Percentiles rank a stretch among this genome's conserved stretches.
Evolutionary conservation across 1,284 basidiomycete species (phyloP).

Genomic region (Boletellus sp.): DNA sequence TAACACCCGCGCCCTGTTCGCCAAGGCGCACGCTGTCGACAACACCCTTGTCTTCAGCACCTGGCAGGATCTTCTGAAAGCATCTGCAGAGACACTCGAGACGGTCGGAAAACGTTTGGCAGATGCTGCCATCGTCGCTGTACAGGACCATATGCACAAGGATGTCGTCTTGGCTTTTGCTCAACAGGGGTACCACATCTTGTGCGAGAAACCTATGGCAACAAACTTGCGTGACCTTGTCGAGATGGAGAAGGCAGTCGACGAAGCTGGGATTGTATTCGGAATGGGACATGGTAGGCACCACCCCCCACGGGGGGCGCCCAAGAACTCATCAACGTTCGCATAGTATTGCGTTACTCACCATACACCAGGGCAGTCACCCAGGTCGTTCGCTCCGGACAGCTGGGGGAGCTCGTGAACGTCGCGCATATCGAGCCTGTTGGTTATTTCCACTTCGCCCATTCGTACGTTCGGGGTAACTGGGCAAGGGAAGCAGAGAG

Average conservation of each 20-base stretch:
- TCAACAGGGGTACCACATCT: slow-evolving; percentile 77
- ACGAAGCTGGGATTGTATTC: slow-evolving; percentile 68
- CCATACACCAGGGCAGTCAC: slow-evolving; percentile 74
- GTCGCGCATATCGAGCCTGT: slow-evolving; percentile 76
- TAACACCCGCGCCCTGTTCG: slow-evolving; percentile 59
- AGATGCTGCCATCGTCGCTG: slow-evolving; percentile 75
- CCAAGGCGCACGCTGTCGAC: slow-evolving; percentile 56
- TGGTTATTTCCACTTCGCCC: slow-evolving; percentile 80
- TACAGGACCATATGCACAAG: slow-evolving; percentile 75
- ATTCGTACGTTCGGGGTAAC: slow-evolving; percentile 80
- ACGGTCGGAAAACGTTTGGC: slow-evolving; percentile 66
- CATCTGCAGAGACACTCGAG: slow-evolving; percentile 61
- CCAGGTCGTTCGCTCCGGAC: slow-evolving; percentile 65
- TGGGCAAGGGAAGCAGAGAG: slow-evolving; percentile 70
- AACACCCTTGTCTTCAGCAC: slow-evolving; percentile 61
- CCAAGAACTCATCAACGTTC: slow-evolving; percentile 1
- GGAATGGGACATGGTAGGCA: slow-evolving; percentile 78
- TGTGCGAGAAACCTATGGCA: slow-evolving; percentile 91
- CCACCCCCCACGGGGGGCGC: not conserved
- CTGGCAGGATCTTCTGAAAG: slow-evolving; percentile 70
- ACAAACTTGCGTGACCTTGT: slow-evolving; percentile 71
- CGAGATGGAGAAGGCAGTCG: slow-evolving; percentile 68
- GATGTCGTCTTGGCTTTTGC: slow-evolving; percentile 73
- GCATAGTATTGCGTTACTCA: slow-evolving; percentile 79
- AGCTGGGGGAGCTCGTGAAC: slow-evolving; percentile 75